Evolutionary conservation across 1,139 yeast species (phyloP).

Genomic region (Hyphopichia fennica): DNA sequence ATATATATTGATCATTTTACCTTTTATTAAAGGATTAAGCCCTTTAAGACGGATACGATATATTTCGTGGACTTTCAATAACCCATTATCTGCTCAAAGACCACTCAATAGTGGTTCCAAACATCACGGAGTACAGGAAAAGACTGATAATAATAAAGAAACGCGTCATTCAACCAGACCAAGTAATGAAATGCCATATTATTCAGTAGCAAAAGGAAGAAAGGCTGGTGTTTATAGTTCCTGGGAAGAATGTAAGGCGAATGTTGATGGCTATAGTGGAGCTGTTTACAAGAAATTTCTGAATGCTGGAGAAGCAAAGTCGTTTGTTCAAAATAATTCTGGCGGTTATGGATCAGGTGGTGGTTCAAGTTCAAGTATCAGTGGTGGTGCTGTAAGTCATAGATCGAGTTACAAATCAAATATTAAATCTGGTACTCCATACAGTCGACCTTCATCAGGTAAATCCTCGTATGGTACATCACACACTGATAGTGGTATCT

Average conservation of each 20-base stretch:
- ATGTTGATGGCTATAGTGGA: conserved; percentile 53
- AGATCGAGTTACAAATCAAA: neutral
- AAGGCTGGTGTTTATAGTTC: conserved; percentile 47
- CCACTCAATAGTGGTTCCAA: too few species aligned
- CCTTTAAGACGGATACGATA: too few species aligned
- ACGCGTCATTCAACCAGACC: neutral
- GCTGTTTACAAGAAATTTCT: conserved; percentile 58
- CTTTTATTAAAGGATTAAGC: too few species aligned
- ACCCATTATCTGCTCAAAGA: too few species aligned
- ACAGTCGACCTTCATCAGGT: too few species aligned
- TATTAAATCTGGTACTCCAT: neutral
- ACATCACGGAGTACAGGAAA: too few species aligned
- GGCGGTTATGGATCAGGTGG: neutral
- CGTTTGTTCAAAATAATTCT: neutral
- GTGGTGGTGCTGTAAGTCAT: neutral
- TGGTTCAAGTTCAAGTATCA: neutral
- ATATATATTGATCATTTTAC: too few species aligned
- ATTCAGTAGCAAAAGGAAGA: conserved; percentile 65
- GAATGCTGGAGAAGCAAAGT: conserved; percentile 43
- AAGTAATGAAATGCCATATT: conserved; percentile 27
- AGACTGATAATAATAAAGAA: too few species aligned
- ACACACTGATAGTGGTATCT: neutral
- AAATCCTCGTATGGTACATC: neutral
- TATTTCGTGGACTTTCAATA: too few species aligned
- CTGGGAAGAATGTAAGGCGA: conserved; percentile 52